Conservation (phyloP, 2,329 filamentous ascomycete species). For the Chrysoporthe puriensis region DNA sequence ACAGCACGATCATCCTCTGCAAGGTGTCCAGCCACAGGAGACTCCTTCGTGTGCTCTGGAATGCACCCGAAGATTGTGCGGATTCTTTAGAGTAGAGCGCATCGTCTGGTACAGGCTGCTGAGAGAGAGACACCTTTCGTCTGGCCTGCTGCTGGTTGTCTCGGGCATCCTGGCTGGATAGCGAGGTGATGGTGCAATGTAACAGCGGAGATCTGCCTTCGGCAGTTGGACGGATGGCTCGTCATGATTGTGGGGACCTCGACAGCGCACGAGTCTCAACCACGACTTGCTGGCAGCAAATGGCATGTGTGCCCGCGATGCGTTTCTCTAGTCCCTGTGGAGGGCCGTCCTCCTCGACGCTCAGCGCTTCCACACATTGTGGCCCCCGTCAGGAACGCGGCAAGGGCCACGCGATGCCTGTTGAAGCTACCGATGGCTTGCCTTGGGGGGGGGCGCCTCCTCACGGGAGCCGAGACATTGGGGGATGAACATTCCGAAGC, state of each 20-base stretch:
- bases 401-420: too few species aligned
- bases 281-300: not conserved
- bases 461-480: too few species aligned
- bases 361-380: not conserved
- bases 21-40: not conserved
- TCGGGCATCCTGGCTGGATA: not conserved
- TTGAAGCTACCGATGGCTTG: too few species aligned
- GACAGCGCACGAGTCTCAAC: slow-evolving; percentile 3
- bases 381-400: not conserved
- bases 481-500: not conserved
- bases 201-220: slow-evolving; percentile 21
- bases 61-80: too few species aligned
- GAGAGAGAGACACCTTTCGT: not conserved
- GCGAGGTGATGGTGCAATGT: slow-evolving; percentile 16
- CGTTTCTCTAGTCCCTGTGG: not conserved
- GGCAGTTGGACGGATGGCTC: slow-evolving; percentile 23
- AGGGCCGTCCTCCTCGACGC: not conserved
- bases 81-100: not conserved
- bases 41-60: not conserved
- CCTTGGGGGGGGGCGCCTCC: too few species aligned
- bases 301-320: not conserved
- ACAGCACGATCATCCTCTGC: not conserved
- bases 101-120: not conserved
- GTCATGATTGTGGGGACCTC: slow-evolving; percentile 16
- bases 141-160: not conserved